These are phyloP conservation scores for Calonectria pauciramosa DNA, from an alignment of 2,329 filamentous ascomycete genomes.

Conservation along the genomic window DNA sequence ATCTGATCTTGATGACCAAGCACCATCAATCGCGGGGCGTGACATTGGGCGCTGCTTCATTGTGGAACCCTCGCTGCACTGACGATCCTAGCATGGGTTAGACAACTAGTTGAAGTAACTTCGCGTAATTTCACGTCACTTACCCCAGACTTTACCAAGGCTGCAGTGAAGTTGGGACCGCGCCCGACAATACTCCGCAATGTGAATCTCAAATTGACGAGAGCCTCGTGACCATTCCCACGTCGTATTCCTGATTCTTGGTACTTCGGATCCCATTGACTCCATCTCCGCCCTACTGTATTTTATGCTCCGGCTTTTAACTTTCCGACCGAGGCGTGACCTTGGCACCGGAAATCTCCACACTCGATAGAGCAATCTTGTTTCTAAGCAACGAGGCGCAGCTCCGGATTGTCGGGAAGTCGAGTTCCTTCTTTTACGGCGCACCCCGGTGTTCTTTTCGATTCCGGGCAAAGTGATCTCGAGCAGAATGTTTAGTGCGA, in stretches of 20 bases:
- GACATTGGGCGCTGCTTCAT: background rate
- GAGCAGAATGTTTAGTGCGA: background rate
- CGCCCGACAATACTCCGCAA: background rate
- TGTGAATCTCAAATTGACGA: background rate
- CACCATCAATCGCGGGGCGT: background rate
- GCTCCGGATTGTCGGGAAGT: background rate
- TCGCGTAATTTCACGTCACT: background rate
- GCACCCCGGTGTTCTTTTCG: background rate
- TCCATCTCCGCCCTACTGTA: background rate
- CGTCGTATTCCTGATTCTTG: too few relatives aligned
- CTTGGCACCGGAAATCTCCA: background rate
- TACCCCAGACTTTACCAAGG: background rate
- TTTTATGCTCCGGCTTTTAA: background rate
- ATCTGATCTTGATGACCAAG: background rate
- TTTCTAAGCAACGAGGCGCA: background rate
- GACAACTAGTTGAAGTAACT: background rate
- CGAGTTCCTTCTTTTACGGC: background rate
- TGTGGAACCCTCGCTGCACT: background rate
- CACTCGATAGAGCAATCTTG: background rate
- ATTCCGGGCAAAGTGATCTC: background rate
- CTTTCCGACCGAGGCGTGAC: background rate
- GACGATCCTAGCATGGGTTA: background rate
- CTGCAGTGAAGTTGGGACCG: background rate
- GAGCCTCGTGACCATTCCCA: too few relatives aligned
- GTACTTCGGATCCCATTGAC: too few relatives aligned